A percentile compares a stretch with the other conserved stretches of the same genome.
Conservation (phyloP, 2,329 filamentous ascomycete species). For the Proliferodiscus dingleyae region DNA sequence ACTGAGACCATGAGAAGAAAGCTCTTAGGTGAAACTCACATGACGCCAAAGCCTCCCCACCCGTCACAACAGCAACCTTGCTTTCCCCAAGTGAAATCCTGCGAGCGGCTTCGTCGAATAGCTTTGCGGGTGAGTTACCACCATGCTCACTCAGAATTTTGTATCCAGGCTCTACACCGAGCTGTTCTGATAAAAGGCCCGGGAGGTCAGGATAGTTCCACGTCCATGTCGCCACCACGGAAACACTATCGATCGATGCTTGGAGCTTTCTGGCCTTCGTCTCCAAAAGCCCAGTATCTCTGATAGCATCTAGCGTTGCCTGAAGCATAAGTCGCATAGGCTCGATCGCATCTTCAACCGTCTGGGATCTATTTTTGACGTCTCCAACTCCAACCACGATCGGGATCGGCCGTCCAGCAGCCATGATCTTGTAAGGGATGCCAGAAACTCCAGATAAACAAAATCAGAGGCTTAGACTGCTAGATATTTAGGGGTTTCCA, state of each 20-base stretch:
- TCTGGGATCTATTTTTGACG: slow-evolving; percentile 51
- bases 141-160: slow-evolving; percentile 53
- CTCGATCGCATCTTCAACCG: slow-evolving; percentile 50
- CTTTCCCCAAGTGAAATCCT: slow-evolving; percentile 49
- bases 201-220: slow-evolving; percentile 61
- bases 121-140: slow-evolving; percentile 56
- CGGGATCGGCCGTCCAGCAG: slow-evolving; percentile 33
- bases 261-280: slow-evolving; percentile 34
- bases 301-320: slow-evolving; percentile 47
- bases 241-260: slow-evolving; percentile 50
- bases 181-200: slow-evolving; percentile 43
- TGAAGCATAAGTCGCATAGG: slow-evolving; percentile 54
- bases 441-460: no score
- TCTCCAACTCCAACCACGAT: slow-evolving; percentile 61
- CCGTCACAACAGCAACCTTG: slow-evolving; percentile 54
- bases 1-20: no score
- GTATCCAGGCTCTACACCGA: slow-evolving; percentile 45
- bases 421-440: not conserved
- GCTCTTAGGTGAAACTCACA: slow-evolving; percentile 33
- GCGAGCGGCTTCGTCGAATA: slow-evolving; percentile 60
- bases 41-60: slow-evolving; percentile 61
- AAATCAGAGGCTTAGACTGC: no score
- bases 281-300: slow-evolving; percentile 40
- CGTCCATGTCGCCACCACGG: slow-evolving; percentile 59
- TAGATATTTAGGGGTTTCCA: not conserved